Evolutionary conservation across 2,329 filamentous ascomycete species (phyloP), one percentile per base, ranked within the genome.

Genomic region (Fusarium siculi): DNA sequence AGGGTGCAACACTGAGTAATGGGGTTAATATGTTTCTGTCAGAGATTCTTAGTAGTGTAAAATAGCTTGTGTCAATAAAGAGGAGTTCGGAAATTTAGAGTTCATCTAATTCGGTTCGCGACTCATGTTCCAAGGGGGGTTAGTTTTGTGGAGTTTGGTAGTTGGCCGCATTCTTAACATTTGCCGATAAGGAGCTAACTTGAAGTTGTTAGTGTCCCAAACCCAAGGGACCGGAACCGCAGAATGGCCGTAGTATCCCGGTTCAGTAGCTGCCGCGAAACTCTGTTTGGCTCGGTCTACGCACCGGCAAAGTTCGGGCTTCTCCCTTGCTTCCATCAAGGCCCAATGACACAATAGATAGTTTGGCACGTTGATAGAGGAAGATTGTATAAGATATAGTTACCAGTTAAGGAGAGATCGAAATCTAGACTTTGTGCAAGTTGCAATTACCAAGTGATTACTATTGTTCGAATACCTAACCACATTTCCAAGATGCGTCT

Each of bases 191-290:
- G 9, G 5, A 7, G 11, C 36, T 55, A 40, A 36, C 18, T 30
- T 25, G 7, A 34, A 28, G 15, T 2, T 36, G n/a, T 9, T 23
- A 32, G 37, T 42, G 6, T 12, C 5, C 14, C 19, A 2, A 9
- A 7, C 19, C 18, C 42, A 23, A 8, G 25, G 21, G 16, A 0
- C 7, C 15, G 18, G 7, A n/a, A n/a, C 30, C 44, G 4, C 10
- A 25, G 19, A 2, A 66, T 66, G 25, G 9, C 64, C 64, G 64
- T 21, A 60, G 34, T 60, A 66, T 66, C n/a, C 64, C 64, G 64
- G 32, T 11, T 1, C 15, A 11, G 9, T 8, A 9, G 15, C 4
- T 30, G 0, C 6, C 6, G 2, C 7, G 34, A 18, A 54, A 40
- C 34, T 54, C 9, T 40, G 34, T 28, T 6, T 7, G 12, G 1